These are phyloP conservation scores for Chenopodium quinoa DNA, from an alignment of 148 eudicot genomes.

Conservation along the genomic window DNA sequence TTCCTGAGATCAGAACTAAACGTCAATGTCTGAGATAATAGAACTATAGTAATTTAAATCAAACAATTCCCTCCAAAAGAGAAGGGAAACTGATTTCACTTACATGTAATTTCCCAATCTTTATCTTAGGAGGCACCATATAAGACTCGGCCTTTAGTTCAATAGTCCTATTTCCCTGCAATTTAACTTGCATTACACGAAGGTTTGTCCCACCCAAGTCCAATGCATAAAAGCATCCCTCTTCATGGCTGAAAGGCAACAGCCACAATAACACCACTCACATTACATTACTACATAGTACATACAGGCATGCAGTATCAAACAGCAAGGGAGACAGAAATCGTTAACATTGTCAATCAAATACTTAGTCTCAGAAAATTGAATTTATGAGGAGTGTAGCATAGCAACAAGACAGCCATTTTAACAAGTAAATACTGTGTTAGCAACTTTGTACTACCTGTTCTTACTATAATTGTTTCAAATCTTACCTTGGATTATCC, in stretches of 20 bases:
- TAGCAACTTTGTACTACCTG: neutral
- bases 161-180: constrained; percentile 24
- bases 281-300: neutral
- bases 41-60: neutral
- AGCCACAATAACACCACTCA: constrained; percentile 7
- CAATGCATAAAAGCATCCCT: constrained; percentile 43
- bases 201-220: constrained; percentile 53
- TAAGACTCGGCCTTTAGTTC: constrained; percentile 20
- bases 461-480: neutral
- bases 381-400: neutral
- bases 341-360: too few relatives aligned
- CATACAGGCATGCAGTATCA: neutral
- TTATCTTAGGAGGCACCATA: constrained; percentile 32
- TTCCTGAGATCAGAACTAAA: constrained; percentile 28
- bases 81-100: constrained; percentile 8
- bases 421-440: neutral
- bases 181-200: constrained; percentile 38
- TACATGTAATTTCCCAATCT: constrained; percentile 38
- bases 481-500: neutral
- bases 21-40: constrained; percentile 17
- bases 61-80: neutral
- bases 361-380: neutral
- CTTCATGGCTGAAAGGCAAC: constrained; percentile 34
- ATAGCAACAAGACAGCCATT: neutral
- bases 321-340: neutral